phyloP scores from a whole-genome alignment of 164 flowering plant species.

The Berberis thunbergii region DNA sequence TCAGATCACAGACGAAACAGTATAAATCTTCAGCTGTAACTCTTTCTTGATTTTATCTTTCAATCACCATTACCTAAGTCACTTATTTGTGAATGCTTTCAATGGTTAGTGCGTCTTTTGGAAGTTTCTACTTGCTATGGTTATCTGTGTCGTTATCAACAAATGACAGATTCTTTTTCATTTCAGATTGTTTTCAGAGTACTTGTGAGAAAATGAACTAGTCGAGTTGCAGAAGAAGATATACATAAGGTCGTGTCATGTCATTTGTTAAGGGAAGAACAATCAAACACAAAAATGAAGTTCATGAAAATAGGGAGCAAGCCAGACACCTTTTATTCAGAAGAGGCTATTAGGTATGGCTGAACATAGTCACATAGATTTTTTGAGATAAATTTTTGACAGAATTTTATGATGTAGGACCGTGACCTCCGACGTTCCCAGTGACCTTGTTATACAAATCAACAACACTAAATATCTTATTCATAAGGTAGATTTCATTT shows the following conservation, averaged over 20 bases:
- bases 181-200: no score
- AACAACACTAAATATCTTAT: constrained; percentile 58
- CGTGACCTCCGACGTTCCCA: constrained; percentile 48
- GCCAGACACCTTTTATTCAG: constrained; percentile 79
- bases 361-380: neutral
- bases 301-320: constrained; percentile 85
- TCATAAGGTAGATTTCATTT: constrained; percentile 57
- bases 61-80: no score
- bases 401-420: constrained; percentile 38
- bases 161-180: no score
- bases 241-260: constrained; percentile 1
- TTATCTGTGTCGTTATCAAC: no score
- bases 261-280: constrained; percentile 2
- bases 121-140: no score
- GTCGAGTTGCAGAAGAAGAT: neutral
- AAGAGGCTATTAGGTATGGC: constrained; percentile 67
- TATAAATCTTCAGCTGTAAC: no score
- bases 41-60: no score
- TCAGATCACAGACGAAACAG: no score
- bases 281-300: constrained; percentile 48
- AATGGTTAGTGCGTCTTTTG: no score
- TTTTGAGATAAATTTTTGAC: neutral
- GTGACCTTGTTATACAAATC: constrained; percentile 52
- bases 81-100: no score
- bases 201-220: neutral